Evolutionary conservation across 2,329 filamentous ascomycete species (phyloP).

Genomic region (Cadophora luteo-olivacea): DNA sequence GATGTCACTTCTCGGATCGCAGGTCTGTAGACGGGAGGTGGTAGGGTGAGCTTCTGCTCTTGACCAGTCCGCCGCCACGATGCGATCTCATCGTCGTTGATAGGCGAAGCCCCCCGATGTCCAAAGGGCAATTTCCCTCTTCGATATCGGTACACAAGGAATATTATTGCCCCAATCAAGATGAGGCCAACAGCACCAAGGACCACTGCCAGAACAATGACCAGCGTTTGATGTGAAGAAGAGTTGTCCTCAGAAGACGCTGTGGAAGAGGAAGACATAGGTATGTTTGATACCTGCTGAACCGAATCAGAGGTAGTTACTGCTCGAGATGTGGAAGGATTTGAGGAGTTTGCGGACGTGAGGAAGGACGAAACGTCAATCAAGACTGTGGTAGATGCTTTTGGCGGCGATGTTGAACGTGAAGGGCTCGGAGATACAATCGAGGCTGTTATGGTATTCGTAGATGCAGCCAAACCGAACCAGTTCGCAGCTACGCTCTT

Average conservation of each 20-base stretch:
- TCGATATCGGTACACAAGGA: conserved; percentile 36
- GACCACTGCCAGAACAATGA: conserved; percentile 40
- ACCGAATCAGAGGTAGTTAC: conserved; percentile 18
- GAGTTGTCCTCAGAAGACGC: conserved; percentile 10
- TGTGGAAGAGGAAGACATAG: conserved; percentile 30
- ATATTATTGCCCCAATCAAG: conserved; percentile 32
- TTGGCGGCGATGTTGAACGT: conserved; percentile 13
- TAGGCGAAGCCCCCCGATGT: conserved; percentile 63
- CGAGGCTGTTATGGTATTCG: conserved; percentile 25
- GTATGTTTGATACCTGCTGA: conserved; percentile 19
- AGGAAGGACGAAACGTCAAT: conserved; percentile 34
- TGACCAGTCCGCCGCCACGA: conserved; percentile 55
- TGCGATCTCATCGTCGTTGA: conserved; percentile 70
- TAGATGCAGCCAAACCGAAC: conserved; percentile 18
- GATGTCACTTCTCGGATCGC: conserved; percentile 25
- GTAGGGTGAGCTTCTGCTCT: conserved; percentile 30
- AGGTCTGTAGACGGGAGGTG: conserved; percentile 24
- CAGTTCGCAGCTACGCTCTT: conserved; percentile 6
- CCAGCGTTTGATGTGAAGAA: conserved; percentile 27
- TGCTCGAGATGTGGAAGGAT: conserved; percentile 14
- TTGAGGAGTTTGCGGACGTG: conserved; percentile 21
- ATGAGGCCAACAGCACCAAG: conserved; percentile 40
- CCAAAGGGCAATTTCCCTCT: conserved; percentile 50
- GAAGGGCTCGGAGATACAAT: conserved; percentile 17
- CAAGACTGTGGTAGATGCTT: conserved; percentile 22